These are phyloP conservation scores for Trichophyton mentagrophytes DNA, from an alignment of 2,329 filamentous ascomycete species.

Conservation along the genomic window DNA sequence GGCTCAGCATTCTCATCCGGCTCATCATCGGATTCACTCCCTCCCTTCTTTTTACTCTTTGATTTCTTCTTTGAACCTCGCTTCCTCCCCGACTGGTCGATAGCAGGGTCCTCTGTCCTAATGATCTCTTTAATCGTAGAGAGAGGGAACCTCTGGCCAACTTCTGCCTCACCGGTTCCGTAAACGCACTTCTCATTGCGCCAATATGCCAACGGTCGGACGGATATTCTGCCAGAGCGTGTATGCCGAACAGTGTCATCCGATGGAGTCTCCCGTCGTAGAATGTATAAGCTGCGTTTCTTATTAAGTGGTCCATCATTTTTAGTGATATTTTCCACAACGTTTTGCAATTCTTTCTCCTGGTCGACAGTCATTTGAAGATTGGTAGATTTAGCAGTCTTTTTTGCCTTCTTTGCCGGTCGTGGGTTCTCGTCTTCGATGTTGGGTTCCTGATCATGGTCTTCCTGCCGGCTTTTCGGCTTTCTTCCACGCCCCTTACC, in stretches of 20 bases:
- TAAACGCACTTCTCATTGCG: conserved; percentile 67
- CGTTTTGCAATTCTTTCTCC: conserved; percentile 27
- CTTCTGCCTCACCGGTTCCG: conserved; percentile 47
- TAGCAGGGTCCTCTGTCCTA: conserved; percentile 52
- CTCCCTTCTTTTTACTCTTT: conserved; percentile 25
- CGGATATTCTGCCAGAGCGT: conserved; percentile 67
- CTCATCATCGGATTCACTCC: conserved; percentile 30
- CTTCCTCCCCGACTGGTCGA: conserved; percentile 22
- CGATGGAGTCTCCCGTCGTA: conserved; percentile 39
- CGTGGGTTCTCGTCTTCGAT: conserved; percentile 18
- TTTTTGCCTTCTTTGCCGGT: conserved; percentile 22
- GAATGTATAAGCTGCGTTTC: conserved; percentile 38
- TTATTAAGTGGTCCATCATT: conserved; percentile 33
- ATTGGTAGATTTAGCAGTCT: conserved; percentile 17
- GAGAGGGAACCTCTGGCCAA: conserved; percentile 48
- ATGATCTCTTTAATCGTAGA: conserved; percentile 65
- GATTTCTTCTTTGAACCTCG: conserved; percentile 25
- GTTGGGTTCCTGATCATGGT: background rate
- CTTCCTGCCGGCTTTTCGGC: conserved; percentile 16
- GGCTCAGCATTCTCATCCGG: conserved; percentile 28
- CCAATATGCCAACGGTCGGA: conserved; percentile 74
- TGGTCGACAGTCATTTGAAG: conserved; percentile 21
- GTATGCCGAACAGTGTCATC: conserved; percentile 48
- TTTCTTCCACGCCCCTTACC: conserved; percentile 23
- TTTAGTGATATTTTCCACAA: conserved; percentile 33